Conservation (phyloP, 768 basidiomycete genomes). For the Agrocybe praecox region DNA sequence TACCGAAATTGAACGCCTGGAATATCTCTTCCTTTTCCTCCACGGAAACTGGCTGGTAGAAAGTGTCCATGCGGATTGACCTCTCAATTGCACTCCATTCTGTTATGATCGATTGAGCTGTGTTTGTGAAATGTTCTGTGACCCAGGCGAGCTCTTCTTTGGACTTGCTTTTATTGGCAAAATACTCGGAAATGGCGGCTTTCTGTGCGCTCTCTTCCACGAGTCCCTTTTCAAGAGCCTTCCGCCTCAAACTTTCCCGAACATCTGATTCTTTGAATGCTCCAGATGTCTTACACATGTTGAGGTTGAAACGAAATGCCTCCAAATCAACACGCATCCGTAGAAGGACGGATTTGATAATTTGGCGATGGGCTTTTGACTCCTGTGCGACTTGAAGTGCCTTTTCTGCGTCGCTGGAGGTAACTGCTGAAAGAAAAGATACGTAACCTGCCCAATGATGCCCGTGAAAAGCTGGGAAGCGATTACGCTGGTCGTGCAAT, state of each 20-base stretch:
- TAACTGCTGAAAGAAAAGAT: conserved; percentile 47
- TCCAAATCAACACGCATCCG: conserved; percentile 50
- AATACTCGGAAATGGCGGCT: background rate
- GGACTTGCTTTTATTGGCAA: conserved; percentile 6
- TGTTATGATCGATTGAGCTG: conserved; percentile 38
- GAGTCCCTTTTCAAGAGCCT: background rate
- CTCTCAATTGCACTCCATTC: conserved; percentile 49
- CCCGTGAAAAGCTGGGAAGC: conserved; percentile 11
- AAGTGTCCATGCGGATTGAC: conserved; percentile 41
- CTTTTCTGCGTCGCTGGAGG: conserved; percentile 45
- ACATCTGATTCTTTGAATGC: conserved; percentile 15
- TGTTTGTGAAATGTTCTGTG: conserved; percentile 37
- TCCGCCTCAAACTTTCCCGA: conserved; percentile 24
- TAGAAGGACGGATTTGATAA: conserved; percentile 45
- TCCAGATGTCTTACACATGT: conserved; percentile 30
- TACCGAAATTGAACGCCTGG: conserved; percentile 52
- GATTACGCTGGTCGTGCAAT: conserved; percentile 21
- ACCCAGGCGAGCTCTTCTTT: conserved; percentile 44
- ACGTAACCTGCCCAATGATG: conserved; percentile 53
- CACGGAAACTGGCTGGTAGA: conserved; percentile 54
- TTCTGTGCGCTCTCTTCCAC: background rate
- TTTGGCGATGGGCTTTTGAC: conserved; percentile 56
- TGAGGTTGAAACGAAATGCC: conserved; percentile 49
- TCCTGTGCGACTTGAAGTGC: conserved; percentile 48
- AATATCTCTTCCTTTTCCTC: conserved; percentile 56